Conservation (phyloP, 257 asterid genomes). For the Ilex aquifolium region DNA sequence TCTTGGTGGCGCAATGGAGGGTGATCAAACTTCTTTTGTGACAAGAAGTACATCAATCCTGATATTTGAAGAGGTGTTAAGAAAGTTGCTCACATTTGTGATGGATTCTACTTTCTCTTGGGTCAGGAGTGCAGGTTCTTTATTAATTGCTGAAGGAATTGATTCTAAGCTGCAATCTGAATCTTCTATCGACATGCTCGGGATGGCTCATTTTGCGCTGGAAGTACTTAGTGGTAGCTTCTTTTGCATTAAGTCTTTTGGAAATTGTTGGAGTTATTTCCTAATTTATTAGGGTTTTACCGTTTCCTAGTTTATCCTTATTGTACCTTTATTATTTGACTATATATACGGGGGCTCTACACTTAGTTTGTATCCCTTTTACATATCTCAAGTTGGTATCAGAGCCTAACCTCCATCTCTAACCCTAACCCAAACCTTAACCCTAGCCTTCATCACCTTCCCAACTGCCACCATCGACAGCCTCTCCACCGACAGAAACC, state of each 20-base stretch:
- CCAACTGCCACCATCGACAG: too few relatives aligned
- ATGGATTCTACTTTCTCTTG: conserved; percentile 64
- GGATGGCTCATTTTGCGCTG: conserved; percentile 58
- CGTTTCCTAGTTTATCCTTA: too few relatives aligned
- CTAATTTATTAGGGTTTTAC: too few relatives aligned
- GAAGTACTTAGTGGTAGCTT: conserved; percentile 71
- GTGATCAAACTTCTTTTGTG: conserved; percentile 47
- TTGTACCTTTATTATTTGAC: too few relatives aligned
- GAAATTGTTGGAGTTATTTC: too few relatives aligned
- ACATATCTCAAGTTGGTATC: too few relatives aligned
- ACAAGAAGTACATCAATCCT: conserved; percentile 39
- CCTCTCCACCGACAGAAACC: too few relatives aligned
- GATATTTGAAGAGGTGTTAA: conserved; percentile 52
- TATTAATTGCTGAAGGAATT: conserved; percentile 31
- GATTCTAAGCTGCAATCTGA: conserved; percentile 26
- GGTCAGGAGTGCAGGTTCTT: conserved; percentile 61
- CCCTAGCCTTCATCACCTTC: too few relatives aligned
- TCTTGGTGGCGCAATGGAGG: conserved; percentile 67
- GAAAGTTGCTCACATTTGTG: conserved; percentile 51
- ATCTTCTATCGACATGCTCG: conserved; percentile 43
- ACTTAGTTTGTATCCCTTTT: too few relatives aligned
- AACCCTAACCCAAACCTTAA: too few relatives aligned
- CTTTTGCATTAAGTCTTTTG: conserved; percentile 46
- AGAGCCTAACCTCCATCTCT: too few relatives aligned
- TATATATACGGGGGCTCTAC: too few relatives aligned